Evolutionary conservation across 1,284 basidiomycete species (phyloP).

Genomic region (Apiotrichum montevideense): DNA sequence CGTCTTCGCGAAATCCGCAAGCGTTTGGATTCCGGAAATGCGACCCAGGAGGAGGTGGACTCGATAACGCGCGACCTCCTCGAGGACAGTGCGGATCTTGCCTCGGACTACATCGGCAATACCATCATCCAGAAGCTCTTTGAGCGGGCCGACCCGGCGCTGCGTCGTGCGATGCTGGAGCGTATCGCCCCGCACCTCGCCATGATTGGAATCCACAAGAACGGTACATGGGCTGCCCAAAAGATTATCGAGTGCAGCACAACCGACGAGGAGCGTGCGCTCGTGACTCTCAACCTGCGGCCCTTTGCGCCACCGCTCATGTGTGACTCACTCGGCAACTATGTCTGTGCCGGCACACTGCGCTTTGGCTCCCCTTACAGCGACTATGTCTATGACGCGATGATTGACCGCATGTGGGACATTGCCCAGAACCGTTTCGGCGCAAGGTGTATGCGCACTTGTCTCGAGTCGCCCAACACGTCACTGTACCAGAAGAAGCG

Average conservation of each 20-base stretch:
- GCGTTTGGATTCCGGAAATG: slow-evolving; percentile 72
- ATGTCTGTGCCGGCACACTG: slow-evolving; percentile 80
- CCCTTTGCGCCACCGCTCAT: slow-evolving; percentile 91
- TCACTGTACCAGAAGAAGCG: slow-evolving; percentile 85
- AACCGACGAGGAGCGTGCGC: slow-evolving; percentile 75
- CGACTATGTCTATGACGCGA: slow-evolving; percentile 96
- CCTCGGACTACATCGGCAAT: slow-evolving; percentile 89
- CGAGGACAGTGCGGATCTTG: slow-evolving; percentile 55
- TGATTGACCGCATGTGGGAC: slow-evolving; percentile 98
- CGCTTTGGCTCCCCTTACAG: slow-evolving; percentile 82
- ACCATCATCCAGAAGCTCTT: slow-evolving; percentile 96
- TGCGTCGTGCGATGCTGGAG: slow-evolving; percentile 85
- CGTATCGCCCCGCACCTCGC: slow-evolving; percentile 89
- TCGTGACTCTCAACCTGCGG: slow-evolving; percentile 79
- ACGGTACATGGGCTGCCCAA: slow-evolving; percentile 99
- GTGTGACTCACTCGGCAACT: slow-evolving; percentile 95
- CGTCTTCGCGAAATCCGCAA: slow-evolving; percentile 91
- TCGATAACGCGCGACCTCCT: slow-evolving; percentile 81
- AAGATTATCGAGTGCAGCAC: slow-evolving; percentile 96
- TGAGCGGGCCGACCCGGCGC: slow-evolving; percentile 71
- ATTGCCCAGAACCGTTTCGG: slow-evolving; percentile 88
- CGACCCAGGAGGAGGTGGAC: slow-evolving; percentile 82
- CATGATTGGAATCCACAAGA: slow-evolving; percentile 98
- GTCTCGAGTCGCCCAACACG: slow-evolving; percentile 82
- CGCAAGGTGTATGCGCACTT: slow-evolving; percentile 94